Evolutionary conservation across 2,329 filamentous ascomycete genomes (phyloP), one percentile per base, ranked within the genome.

Genomic region (Didymella glomerata): DNA sequence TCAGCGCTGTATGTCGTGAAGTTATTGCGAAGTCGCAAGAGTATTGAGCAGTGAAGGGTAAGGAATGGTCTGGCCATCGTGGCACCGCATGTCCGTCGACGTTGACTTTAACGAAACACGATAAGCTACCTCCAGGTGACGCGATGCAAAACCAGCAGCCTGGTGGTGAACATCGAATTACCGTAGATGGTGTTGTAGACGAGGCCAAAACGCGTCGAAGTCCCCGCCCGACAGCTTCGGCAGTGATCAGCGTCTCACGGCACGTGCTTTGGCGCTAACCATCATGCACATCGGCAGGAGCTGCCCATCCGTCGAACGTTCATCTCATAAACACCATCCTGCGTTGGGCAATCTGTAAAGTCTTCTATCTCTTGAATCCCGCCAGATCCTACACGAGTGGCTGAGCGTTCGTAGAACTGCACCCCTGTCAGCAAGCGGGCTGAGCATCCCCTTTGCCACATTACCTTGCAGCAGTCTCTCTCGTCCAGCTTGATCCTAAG

Each of bases 221-320:
- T 34, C 8, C 18, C 32, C 27, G 14, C n/a, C 13, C 2, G 4
- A 9, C 41, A n/a, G 8, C 14, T 38, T 18, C 40, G 44, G 36
- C 24, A 48, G 34, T 16, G 55, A 54, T 54, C 45, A 16, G n/a
- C 32, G 44, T 22, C 18, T 6, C 24, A 16, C 1, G 46, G 55
- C 16, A 38, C 28, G 25, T 44, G 48, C 48, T 20, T 10, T 22
- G 9, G 10, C 54, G 42, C 44, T 48, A 47, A 38, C 18, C 11
- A 27, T 16, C n/a, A 34, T 41, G 45, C 30, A 20, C 25, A 10
- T 46, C 56, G 50, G 50, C 46, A 54, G 50, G 16, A 59, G 40
- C 55, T 58, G 55, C 55, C 40, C 32, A 41, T 34, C 11, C 9
- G 48, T 27, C 25, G 7, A 49, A 50, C 40, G 16, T 47, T 34